Conservation (phyloP, 257 asterid species). For the Scutellaria galericulata region DNA sequence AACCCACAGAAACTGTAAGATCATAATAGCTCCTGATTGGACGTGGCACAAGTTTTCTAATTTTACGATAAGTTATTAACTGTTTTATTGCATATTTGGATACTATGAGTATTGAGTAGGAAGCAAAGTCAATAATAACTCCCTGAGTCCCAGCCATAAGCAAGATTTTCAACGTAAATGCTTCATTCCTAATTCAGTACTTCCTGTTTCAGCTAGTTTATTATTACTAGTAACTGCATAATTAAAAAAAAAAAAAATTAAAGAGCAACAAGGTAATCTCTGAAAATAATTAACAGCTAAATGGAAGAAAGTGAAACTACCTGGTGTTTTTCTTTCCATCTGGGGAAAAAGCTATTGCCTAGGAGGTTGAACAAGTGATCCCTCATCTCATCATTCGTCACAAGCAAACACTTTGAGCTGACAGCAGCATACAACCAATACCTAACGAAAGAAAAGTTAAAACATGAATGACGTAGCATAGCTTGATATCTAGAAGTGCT, state of each 20-base stretch:
- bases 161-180: neutral
- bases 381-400: constrained; percentile 98
- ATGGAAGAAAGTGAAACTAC: constrained; percentile 40
- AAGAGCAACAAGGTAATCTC: neutral
- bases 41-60: too few relatives aligned
- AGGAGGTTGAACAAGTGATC: constrained; percentile 91
- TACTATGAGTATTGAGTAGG: neutral
- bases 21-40: too few relatives aligned
- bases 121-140: neutral
- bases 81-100: too few relatives aligned
- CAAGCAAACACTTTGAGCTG: constrained; percentile 79
- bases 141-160: neutral
- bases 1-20: too few relatives aligned
- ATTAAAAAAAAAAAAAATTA: neutral
- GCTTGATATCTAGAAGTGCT: constrained; percentile 16
- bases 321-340: constrained; percentile 99
- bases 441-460: constrained; percentile 47
- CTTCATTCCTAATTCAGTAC: constrained; percentile 2
- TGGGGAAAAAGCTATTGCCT: constrained; percentile 83
- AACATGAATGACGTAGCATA: constrained; percentile 6
- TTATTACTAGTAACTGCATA: neutral
- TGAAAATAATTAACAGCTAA: neutral
- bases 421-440: constrained; percentile 99
- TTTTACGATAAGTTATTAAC: too few relatives aligned
- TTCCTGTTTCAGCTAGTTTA: constrained; percentile 9